Base-by-base conservation (phyloP, 1,139 yeast genomes). In the Debaryomycetaceae sp. region DNA sequence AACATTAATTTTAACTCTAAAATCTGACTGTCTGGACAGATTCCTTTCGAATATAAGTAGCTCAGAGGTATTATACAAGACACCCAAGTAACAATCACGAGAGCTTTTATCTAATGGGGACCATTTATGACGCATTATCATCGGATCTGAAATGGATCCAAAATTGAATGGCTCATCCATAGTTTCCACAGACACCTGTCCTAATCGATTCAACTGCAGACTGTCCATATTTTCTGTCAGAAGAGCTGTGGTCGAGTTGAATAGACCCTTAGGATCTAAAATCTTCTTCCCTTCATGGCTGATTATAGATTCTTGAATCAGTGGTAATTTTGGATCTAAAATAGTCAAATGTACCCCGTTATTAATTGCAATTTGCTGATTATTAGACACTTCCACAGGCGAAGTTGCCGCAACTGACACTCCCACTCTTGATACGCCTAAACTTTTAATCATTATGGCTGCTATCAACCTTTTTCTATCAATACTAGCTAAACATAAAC, bases 311-410 rank as follows among this genome's bases (percentile, higher is more conserved):
- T 58, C 60, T 36, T 63, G 67, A 18, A 68, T 52, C n/a, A 56
- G 49, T 2, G 77, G 76, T 5, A 68, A 55, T 41, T 57, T 61
- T 6, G 77, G 76, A 32, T 70, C 76, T 11, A 71, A 48, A 5
- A 70, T 44, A 1, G 66, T 57, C 29, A 72, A 40, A 33, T 65
- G 67, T 14, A 47, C 52, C 5, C 67, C 65, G 41, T 58, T 60
- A 45, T 69, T 71, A 30, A 72, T 55, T 3, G 75, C 67, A 39
- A 70, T 45, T 48, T 70, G 75, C 46, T 48, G 56, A 41, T 68
- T 67, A 7, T 55, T 60, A 0, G 75, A 67, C 60, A 68, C 59
- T 47, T 66, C 68, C 11, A 65, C 52, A 1, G 76, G 73, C 28
- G 61, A 63, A 33, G 48, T 44, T 17, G 53, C 51, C 8, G 60